Evolutionary conservation across 2,329 filamentous ascomycete genomes (phyloP).

Genomic region (Trichophyton verrucosum): DNA sequence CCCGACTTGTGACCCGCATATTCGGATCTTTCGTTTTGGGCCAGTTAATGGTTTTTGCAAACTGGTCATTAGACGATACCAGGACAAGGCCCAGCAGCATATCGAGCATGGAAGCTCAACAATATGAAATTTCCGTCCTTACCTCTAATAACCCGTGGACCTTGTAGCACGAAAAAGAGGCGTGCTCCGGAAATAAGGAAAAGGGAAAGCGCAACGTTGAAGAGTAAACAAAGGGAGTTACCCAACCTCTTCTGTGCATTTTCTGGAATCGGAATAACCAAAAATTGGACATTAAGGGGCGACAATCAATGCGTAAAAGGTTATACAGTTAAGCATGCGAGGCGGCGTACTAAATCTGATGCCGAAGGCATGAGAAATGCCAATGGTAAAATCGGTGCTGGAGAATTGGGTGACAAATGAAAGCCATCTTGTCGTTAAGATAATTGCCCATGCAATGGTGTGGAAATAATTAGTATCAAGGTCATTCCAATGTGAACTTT

Average conservation of each 20-base stretch:
- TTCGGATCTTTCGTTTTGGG: neutral
- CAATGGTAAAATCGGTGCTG: neutral
- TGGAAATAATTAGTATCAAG: neutral
- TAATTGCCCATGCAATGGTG: neutral
- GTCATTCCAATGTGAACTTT: neutral
- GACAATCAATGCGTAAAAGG: neutral
- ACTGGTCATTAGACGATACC: neutral
- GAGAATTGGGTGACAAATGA: neutral
- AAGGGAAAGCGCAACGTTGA: neutral
- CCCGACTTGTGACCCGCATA: neutral
- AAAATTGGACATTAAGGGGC: neutral
- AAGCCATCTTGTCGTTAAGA: neutral
- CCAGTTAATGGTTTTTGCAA: neutral
- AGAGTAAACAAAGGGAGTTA: neutral
- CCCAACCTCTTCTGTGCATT: neutral
- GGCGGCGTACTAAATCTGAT: neutral
- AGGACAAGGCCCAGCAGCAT: neutral
- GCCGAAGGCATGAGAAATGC: neutral
- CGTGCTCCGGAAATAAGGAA: neutral
- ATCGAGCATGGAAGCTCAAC: neutral
- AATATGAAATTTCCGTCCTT: neutral
- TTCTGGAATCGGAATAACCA: slow-evolving; percentile 1
- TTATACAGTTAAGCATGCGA: neutral
- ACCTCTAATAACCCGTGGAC: neutral
- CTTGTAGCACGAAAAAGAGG: neutral